These are phyloP conservation scores for Tylopilus subfusipes DNA, from an alignment of 768 basidiomycete species.

Conservation along the genomic window DNA sequence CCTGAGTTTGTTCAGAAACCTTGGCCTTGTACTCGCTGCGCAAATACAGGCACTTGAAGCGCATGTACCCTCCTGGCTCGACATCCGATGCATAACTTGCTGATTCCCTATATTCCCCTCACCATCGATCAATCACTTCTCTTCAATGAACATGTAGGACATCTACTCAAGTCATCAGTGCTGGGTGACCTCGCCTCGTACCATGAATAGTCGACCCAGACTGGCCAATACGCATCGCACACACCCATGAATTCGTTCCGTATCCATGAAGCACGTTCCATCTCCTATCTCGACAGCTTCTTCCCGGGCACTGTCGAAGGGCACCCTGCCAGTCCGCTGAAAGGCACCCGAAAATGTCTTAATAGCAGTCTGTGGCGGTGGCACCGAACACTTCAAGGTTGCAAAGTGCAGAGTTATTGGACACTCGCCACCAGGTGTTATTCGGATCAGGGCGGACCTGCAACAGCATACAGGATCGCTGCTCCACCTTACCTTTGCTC, in stretches of 20 bases:
- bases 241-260: too few relatives aligned
- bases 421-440: too few relatives aligned
- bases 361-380: too few relatives aligned
- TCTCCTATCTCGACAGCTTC: background rate
- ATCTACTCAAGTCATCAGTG: background rate
- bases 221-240: background rate
- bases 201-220: background rate
- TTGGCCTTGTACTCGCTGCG: slow-evolving; percentile 76
- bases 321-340: background rate
- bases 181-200: background rate
- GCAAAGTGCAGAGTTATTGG: background rate
- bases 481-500: background rate
- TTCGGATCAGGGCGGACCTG: too few relatives aligned
- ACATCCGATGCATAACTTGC: slow-evolving; percentile 8
- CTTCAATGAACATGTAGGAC: background rate
- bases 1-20: slow-evolving; percentile 52
- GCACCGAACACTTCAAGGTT: background rate
- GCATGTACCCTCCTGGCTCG: slow-evolving; percentile 54
- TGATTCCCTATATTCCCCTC: background rate
- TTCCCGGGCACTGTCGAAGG: background rate
- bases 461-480: background rate
- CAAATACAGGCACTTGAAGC: slow-evolving; percentile 78
- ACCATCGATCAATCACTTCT: background rate
- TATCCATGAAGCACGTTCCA: background rate
- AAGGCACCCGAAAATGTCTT: background rate